Percentiles rank a stretch among this genome's conserved stretches.
Conservation (phyloP, 2,329 filamentous ascomycete genomes). For the Alternaria viburni region DNA sequence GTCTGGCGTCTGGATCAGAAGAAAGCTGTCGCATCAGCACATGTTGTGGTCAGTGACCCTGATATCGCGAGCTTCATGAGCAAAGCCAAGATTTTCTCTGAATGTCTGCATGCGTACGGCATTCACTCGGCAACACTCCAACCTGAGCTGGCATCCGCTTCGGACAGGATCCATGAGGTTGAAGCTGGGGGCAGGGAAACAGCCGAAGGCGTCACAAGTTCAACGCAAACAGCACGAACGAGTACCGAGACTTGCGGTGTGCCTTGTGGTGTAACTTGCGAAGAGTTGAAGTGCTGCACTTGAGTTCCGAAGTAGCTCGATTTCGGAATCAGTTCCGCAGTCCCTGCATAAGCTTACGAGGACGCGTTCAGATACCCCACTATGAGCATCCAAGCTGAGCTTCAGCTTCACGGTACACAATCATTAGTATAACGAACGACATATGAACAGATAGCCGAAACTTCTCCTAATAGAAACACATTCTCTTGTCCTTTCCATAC, state of each 20-base stretch:
- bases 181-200: constrained; percentile 2
- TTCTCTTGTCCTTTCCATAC: background rate
- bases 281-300: constrained; percentile 56
- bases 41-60: constrained; percentile 67
- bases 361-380: constrained; percentile 11
- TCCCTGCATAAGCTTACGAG: constrained; percentile 9
- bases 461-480: background rate
- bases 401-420: background rate
- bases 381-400: background rate
- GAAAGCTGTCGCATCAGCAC: constrained; percentile 72
- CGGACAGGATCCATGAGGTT: background rate
- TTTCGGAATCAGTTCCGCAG: constrained; percentile 6
- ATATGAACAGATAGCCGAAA: background rate
- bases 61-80: constrained; percentile 65
- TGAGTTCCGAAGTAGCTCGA: background rate
- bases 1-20: constrained; percentile 76
- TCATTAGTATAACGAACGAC: background rate
- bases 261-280: constrained; percentile 59
- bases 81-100: constrained; percentile 66
- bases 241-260: constrained; percentile 57
- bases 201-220: constrained; percentile 10
- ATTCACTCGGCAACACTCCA: constrained; percentile 76
- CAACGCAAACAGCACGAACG: constrained; percentile 27
- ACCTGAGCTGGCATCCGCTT: constrained; percentile 59
- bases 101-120: constrained; percentile 76